Percentiles rank a stretch among this genome's conserved stretches.
Evolutionary conservation across 208 protist species (phyloP).

Genomic region (Trypanosomatidae sp.): DNA sequence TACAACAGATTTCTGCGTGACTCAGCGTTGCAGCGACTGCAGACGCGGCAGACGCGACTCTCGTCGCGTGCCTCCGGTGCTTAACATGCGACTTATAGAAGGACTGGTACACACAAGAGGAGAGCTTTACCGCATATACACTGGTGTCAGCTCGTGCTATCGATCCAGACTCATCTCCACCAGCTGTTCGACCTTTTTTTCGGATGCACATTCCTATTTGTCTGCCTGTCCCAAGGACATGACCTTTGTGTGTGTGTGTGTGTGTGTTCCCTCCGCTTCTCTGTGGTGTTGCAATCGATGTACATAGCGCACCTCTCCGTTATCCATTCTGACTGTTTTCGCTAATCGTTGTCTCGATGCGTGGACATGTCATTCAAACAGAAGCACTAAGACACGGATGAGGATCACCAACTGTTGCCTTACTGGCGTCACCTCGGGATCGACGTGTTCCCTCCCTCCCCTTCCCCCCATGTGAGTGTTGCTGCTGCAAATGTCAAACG

Average conservation of each 20-base stretch:
- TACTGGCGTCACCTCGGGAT: neutral
- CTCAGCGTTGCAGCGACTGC: constrained; percentile 37
- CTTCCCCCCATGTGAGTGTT: neutral
- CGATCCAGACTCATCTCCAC: neutral
- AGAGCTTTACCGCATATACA: neutral
- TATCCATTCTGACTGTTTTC: no score
- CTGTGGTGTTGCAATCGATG: neutral
- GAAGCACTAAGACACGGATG: neutral
- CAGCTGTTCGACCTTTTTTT: neutral
- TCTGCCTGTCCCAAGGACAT: neutral
- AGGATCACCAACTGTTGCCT: neutral
- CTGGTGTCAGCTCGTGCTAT: neutral
- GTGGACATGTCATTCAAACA: neutral
- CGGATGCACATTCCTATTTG: neutral
- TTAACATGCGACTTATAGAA: neutral
- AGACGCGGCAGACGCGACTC: constrained; percentile 13
- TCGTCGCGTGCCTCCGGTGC: neutral
- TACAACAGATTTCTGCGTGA: constrained; percentile 56
- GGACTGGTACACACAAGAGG: neutral
- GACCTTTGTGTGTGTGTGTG: neutral
- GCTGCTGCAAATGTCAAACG: neutral
- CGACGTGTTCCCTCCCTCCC: neutral
- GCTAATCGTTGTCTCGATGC: neutral
- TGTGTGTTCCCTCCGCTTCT: neutral
- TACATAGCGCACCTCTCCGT: neutral